Evolutionary conservation across 2,329 filamentous ascomycete species (phyloP), one percentile per base, ranked within the genome.

Genomic region (Xylariaceae sp.): DNA sequence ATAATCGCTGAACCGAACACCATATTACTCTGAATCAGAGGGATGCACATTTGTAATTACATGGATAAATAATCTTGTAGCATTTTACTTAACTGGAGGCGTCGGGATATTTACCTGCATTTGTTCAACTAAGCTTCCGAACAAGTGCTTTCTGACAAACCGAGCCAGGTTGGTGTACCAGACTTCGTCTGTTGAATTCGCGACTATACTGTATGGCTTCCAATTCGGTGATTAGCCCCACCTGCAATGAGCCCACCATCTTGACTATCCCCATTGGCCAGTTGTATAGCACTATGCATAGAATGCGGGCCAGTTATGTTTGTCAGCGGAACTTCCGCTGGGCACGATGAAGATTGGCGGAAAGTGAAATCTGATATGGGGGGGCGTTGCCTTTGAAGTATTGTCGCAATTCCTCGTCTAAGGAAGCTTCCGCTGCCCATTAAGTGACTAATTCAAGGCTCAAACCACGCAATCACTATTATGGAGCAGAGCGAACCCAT

Each of bases 251-350:
- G n/a, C n/a, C n/a, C n/a, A 21, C 24, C 46, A 35, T 15, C 20
- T 27, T 9, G 3, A 21, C 6, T 20, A 18, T 26, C 3, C 21
- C 11, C 2, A 50, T 50, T 43, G 40, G 47, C 13, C 6, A 16
- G 2, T 30, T 8, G 6, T 21, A 10, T 27, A 16, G 16, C 8
- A 9, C n/a, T 11, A 30, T 21, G 29, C 20, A 13, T 13, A 21
- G 13, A 18, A 20, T 21, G 27, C 15, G 39, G 39, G 13, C 15
- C 15, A 13, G 4, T 13, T 15, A n/a, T 16, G 18, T 56, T 48
- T 59, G 53, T 57, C 49, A 50, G 44, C 53, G 39, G 49, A 51
- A 42, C 45, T 52, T 59, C 56, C 53, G 53, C 42, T n/a, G n/a
- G 53, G 54, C 46, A 50, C 6, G 16, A 13, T 33, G 15, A 43